phyloP scores from a whole-genome alignment of 179 eudicot species.

The Sideroxylon spinosum region DNA sequence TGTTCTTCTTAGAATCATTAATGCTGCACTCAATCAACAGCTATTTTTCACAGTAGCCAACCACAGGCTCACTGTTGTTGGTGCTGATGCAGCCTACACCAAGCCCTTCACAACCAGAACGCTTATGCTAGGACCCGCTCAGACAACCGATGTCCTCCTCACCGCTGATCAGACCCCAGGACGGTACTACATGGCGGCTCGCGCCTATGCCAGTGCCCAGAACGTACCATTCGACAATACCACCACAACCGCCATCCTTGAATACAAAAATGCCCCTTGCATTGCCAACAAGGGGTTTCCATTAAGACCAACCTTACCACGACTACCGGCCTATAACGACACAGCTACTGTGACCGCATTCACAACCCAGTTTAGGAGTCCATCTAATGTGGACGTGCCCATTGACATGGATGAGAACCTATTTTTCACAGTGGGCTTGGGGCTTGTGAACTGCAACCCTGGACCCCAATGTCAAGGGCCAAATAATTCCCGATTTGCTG shows the following conservation, averaged over 20 bases:
- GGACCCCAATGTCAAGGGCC: conserved; percentile 83
- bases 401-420: conserved; percentile 46
- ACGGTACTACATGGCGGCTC: conserved; percentile 76
- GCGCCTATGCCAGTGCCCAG: conserved; percentile 65
- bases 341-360: conserved; percentile 56
- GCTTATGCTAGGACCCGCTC: conserved; percentile 82
- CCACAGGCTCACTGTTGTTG: conserved; percentile 76
- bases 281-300: conserved; percentile 16
- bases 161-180: conserved; percentile 60
- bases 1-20: conserved; percentile 73
- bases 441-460: conserved; percentile 63
- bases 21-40: conserved; percentile 88
- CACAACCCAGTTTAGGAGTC: conserved; percentile 42
- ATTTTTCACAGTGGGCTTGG: conserved; percentile 62
- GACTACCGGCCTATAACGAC: conserved; percentile 59
- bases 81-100: conserved; percentile 59
- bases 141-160: conserved; percentile 74
- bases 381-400: conserved; percentile 42
- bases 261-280: conserved; percentile 42
- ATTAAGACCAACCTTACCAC: conserved; percentile 39
- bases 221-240: conserved; percentile 70
- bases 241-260: conserved; percentile 79
- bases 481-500: conserved; percentile 68
- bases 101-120: conserved; percentile 64
- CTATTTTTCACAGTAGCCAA: conserved; percentile 78